Conservation (phyloP, 352 stramenopile genomes). For the Globisporangium nunn region DNA sequence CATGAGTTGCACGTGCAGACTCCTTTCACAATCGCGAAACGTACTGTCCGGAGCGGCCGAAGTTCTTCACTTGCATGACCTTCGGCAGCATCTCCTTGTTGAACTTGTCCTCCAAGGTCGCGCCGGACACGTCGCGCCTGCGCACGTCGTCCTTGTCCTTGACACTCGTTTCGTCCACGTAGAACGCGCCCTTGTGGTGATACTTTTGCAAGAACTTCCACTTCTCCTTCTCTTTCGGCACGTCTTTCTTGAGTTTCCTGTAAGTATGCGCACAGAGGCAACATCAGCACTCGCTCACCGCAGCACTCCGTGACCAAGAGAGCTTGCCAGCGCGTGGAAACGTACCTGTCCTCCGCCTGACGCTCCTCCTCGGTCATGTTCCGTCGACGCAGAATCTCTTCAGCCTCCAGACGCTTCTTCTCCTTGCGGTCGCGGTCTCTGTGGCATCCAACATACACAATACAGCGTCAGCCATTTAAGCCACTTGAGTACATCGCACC, state of each 20-base stretch:
- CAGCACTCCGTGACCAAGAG: neutral
- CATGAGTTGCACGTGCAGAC: neutral
- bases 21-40: conserved; percentile 1
- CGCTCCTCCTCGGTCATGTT: conserved; percentile 96
- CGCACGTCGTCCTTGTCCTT: conserved; percentile 87
- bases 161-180: conserved; percentile 93
- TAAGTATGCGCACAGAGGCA: neutral
- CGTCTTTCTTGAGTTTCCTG: conserved; percentile 80
- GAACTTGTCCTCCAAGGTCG: conserved; percentile 91
- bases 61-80: conserved; percentile 98
- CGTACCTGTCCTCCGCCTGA: conserved; percentile 85
- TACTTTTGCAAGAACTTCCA: conserved; percentile 97
- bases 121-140: conserved; percentile 82
- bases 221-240: conserved; percentile 79
- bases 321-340: neutral
- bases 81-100: conserved; percentile 91
- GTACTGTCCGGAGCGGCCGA: conserved; percentile 92
- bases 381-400: conserved; percentile 83
- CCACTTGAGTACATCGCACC: no score
- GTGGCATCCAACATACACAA: neutral
- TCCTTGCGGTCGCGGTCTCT: conserved; percentile 84
- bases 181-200: conserved; percentile 98
- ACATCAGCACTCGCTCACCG: neutral
- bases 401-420: conserved; percentile 68
- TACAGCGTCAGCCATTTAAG: neutral